phyloP scores from a whole-genome alignment of 768 basidiomycete genomes.

The Suillus tomentosus region DNA sequence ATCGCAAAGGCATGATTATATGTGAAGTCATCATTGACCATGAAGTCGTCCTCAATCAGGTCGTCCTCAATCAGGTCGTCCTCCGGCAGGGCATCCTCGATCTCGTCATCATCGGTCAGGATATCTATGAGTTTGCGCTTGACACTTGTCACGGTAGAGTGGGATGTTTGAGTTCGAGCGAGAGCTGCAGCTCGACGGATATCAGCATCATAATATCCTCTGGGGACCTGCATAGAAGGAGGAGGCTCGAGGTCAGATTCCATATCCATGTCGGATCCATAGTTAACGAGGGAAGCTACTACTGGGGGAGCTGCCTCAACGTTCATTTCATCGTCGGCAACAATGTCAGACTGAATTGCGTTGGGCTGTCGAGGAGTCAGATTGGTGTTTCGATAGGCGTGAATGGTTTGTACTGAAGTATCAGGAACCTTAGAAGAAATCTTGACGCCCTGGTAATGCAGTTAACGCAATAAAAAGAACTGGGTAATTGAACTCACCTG shows the following conservation, averaged over 20 bases:
- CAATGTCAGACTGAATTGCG: neutral
- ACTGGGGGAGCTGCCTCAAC: neutral
- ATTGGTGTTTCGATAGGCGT: neutral
- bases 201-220: neutral
- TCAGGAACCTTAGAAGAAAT: neutral
- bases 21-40: neutral
- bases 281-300: neutral
- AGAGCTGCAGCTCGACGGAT: neutral
- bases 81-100: neutral
- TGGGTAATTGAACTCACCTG: neutral
- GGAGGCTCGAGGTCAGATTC: neutral
- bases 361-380: neutral
- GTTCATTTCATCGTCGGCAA: neutral
- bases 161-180: neutral
- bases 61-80: too few species aligned
- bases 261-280: neutral
- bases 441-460: neutral
- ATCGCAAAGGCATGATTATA: neutral
- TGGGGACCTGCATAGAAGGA: neutral
- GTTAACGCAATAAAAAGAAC: neutral
- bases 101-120: neutral
- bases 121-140: too few species aligned
- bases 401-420: neutral
- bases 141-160: neutral
- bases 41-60: too few species aligned